These are phyloP conservation scores for Epichloe glyceriae DNA, from an alignment of 2,329 filamentous ascomycete genomes.

Conservation along the genomic window DNA sequence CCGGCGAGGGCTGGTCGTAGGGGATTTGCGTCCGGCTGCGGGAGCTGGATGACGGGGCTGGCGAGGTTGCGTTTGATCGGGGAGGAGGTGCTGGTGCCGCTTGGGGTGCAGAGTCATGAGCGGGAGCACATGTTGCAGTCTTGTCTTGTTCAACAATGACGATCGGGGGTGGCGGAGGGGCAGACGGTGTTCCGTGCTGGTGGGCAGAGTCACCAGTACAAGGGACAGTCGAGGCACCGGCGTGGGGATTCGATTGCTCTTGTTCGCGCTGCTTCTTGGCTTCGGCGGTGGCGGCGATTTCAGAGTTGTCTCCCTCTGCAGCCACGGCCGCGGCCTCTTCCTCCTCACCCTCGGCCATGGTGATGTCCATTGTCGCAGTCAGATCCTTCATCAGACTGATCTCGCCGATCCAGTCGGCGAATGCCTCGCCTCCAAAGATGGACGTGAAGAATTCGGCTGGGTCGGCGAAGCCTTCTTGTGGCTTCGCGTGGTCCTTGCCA, in stretches of 20 bases:
- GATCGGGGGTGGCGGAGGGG: constrained; percentile 18
- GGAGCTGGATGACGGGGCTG: constrained; percentile 29
- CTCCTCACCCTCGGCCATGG: constrained; percentile 62
- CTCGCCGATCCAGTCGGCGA: constrained; percentile 93
- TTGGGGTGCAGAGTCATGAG: constrained; percentile 10
- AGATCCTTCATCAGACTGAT: constrained; percentile 98
- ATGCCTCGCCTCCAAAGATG: constrained; percentile 95
- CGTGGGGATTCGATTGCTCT: constrained; percentile 13
- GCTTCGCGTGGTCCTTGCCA: constrained; percentile 89
- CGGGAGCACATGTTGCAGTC: constrained; percentile 9
- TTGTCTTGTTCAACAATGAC: constrained; percentile 30
- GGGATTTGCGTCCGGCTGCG: constrained; percentile 41
- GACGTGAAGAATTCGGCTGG: constrained; percentile 96
- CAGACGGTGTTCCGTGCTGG: constrained; percentile 4
- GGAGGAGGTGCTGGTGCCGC: constrained; percentile 14
- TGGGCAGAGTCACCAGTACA: constrained; percentile 14
- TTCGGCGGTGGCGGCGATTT: constrained; percentile 45
- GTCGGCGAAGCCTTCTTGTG: constrained; percentile 85
- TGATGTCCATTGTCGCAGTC: constrained; percentile 96
- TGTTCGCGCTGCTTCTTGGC: constrained; percentile 44
- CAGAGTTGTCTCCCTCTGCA: constrained; percentile 27
- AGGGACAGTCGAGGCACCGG: constrained; percentile 10
- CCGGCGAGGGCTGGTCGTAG: constrained; percentile 82
- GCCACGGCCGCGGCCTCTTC: constrained; percentile 23
- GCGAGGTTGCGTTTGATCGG: constrained; percentile 24